Evolutionary conservation across 306 rosid species (phyloP), one percentile per base, ranked within the genome.

Genomic region (Phaseolus lunatus): DNA sequence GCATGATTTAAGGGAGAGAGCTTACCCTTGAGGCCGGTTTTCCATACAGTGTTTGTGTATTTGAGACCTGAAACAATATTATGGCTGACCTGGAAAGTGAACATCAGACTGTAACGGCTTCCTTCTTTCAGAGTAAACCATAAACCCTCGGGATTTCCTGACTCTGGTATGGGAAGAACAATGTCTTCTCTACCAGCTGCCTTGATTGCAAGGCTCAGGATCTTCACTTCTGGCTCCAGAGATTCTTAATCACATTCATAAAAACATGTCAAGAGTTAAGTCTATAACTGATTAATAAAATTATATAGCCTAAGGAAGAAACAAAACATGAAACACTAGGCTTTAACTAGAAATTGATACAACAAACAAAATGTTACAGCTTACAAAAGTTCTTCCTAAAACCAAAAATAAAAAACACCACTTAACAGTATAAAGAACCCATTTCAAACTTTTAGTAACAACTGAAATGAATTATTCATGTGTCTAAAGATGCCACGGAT

Each of bases 61-160:
- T 83, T 94, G 89, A 94, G 95, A 71, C 98, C 97, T 23, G 96
- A 89, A 83, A 94, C 97, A 18, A 92, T 92, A 80, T 94, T 94
- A 29, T 92, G 79, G 89, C 78, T 63, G 81, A 94, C 98, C 82
- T 86, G 80, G 79, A 94, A 90, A 31, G 93, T 85, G 85, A 94
- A 94, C 76, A 81, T 27, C 15, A 94, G 82, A 73, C 85, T 89
- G 85, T 90, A 94, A 63, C 75, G 89, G 92, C 93, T 88, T 39
- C 97, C 98, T 87, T 92, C 98, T 79, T 94, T 94, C 89, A 94
- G 82, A 81, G 98, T 92, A 78, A 94, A 94, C 97, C 98, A 94
- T 53, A 76, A 81, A 15, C 98, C 91, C 3, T 67, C 71, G 22
- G 94, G 98, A 48, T 90, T 91, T 79, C 97, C 93, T 43, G 56